Percentiles rank a stretch among this genome's conserved stretches.
These are phyloP conservation scores for Tetrahymena thermophila DNA, from an alignment of 73 alveolate species.

Conservation along the genomic window DNA sequence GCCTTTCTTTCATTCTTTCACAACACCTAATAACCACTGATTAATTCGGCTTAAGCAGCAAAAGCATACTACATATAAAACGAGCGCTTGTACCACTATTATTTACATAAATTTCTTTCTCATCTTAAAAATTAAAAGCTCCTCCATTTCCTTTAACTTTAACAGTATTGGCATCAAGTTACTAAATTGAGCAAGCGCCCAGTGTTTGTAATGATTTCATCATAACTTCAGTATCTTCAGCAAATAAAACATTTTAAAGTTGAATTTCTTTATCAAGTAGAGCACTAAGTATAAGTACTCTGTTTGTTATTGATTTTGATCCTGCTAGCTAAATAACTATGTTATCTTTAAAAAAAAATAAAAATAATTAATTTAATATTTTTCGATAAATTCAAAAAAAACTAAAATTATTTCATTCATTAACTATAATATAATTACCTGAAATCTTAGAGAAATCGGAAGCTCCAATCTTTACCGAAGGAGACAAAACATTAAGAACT, in stretches of 20 bases:
- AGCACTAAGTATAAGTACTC: slow-evolving; percentile 40
- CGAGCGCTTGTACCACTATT: slow-evolving; percentile 49
- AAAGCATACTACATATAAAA: slow-evolving; percentile 7
- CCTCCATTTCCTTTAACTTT: slow-evolving; percentile 35
- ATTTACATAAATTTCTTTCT: slow-evolving; percentile 26
- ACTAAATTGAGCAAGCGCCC: background rate
- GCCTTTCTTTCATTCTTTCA: slow-evolving; percentile 45
- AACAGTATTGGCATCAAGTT: background rate
- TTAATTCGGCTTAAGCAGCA: background rate
- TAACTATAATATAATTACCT: background rate
- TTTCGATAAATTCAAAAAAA: background rate
- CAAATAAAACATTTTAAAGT: slow-evolving; percentile 9
- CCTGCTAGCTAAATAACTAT: slow-evolving; percentile 4
- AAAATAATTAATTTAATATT: background rate
- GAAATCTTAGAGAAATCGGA: background rate
- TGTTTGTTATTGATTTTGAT: slow-evolving; percentile 33
- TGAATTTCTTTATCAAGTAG: slow-evolving; percentile 20
- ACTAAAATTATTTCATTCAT: background rate
- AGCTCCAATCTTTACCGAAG: background rate
- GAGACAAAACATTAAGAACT: slow-evolving; percentile 2
- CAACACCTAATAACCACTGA: slow-evolving; percentile 11
- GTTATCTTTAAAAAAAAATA: background rate
- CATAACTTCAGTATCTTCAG: slow-evolving; percentile 42
- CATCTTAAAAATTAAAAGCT: background rate
- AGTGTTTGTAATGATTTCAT: background rate